phyloP scores from a whole-genome alignment of 2,329 filamentous ascomycete species.

The Setomelanomma holmii region DNA sequence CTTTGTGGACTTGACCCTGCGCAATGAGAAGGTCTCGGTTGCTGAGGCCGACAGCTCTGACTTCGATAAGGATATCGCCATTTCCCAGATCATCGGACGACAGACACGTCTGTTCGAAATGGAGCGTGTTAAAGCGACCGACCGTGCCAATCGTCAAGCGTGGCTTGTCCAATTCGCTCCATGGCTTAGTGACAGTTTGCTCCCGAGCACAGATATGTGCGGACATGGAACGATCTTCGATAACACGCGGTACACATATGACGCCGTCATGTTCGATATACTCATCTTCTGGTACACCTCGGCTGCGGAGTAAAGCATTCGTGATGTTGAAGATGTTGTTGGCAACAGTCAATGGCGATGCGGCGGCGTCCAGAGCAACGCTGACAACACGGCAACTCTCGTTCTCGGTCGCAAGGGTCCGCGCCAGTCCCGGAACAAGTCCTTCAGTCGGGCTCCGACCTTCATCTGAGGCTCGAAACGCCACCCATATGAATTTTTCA shows the following conservation, averaged over 20 bases:
- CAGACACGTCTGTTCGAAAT: conserved; percentile 12
- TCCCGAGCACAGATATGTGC: conserved; percentile 3
- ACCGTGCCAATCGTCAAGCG: conserved; percentile 16
- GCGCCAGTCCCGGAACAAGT: conserved; percentile 13
- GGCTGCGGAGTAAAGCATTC: background rate
- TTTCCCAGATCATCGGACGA: conserved; percentile 1
- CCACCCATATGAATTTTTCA: conserved; percentile 11
- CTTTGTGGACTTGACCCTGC: conserved; percentile 34
- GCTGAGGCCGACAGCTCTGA: conserved; percentile 24
- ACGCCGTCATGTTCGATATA: conserved; percentile 13
- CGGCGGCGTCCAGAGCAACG: conserved; percentile 4
- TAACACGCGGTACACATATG: conserved; percentile 11
- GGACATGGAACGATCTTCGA: conserved; percentile 9
- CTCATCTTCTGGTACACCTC: conserved; percentile 16
- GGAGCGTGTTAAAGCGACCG: conserved; percentile 21
- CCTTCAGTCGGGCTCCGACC: conserved; percentile 10
- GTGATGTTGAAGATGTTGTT: conserved; percentile 5
- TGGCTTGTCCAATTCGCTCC: conserved; percentile 14
- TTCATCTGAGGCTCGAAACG: background rate
- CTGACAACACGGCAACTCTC: conserved; percentile 16
- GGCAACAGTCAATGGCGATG: background rate
- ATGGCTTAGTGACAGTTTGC: conserved; percentile 20
- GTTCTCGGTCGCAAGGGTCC: conserved; percentile 17
- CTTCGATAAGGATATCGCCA: conserved; percentile 23
- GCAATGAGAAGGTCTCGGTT: conserved; percentile 24